Conservation (phyloP, 805 yeast genomes). For the Komagataella mondaviorum region DNA sequence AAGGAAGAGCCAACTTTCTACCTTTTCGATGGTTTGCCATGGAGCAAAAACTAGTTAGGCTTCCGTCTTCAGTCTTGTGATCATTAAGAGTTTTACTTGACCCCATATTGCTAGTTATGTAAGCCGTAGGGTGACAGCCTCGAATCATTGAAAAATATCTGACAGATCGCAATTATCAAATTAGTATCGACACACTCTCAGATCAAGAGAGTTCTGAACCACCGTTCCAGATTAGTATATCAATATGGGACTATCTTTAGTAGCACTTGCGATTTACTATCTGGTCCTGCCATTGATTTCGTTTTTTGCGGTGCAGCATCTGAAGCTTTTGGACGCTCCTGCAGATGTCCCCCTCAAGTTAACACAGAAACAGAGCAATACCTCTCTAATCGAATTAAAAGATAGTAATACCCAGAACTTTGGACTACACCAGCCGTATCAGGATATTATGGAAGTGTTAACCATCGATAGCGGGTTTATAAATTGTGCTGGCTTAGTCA, state of each 20-base stretch:
- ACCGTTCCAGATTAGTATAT: neutral
- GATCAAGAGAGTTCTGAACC: neutral
- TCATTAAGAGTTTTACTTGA: too few species aligned
- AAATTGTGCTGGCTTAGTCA: neutral
- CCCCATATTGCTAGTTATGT: neutral
- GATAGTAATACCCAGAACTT: neutral
- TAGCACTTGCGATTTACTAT: neutral
- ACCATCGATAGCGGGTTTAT: neutral
- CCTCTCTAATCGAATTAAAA: neutral
- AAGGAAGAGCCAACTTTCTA: too few species aligned
- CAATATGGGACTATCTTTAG: neutral
- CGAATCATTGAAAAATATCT: neutral
- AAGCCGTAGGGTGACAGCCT: neutral
- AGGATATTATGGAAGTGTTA: neutral
- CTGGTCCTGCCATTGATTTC: neutral
- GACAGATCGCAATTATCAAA: neutral
- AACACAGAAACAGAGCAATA: neutral
- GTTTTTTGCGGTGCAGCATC: neutral
- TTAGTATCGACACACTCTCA: neutral
- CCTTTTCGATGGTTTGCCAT: too few species aligned
- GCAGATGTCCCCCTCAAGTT: neutral
- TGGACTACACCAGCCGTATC: neutral
- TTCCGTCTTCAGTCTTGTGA: too few species aligned
- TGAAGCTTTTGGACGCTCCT: neutral
- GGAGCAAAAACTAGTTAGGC: too few species aligned